A percentile compares a stretch with the other conserved stretches of the same genome.
phyloP scores from a whole-genome alignment of 176 grass and related monocot species.

The Thalia dealbata region DNA sequence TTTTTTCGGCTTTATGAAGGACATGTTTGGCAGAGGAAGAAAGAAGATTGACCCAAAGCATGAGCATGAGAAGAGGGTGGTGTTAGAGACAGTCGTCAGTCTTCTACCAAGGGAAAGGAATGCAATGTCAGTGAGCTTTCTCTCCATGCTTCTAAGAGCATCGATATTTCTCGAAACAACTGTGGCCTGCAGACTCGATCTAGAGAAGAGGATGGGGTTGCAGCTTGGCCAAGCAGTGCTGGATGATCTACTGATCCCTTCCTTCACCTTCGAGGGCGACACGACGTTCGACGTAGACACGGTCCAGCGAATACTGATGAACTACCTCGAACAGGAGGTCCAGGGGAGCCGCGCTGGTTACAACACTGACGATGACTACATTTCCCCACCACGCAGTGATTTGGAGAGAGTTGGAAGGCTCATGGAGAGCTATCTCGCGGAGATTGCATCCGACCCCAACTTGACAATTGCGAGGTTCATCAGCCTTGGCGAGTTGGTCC shows the following conservation, averaged over 20 bases:
- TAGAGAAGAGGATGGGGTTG: slow-evolving; percentile 68
- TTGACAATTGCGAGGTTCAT: slow-evolving; percentile 56
- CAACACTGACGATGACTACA: slow-evolving; percentile 54
- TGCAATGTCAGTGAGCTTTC: slow-evolving; percentile 68
- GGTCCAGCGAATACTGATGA: slow-evolving; percentile 58
- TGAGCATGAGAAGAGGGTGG: slow-evolving; percentile 81
- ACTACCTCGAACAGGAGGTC: slow-evolving; percentile 64
- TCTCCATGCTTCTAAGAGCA: slow-evolving; percentile 73
- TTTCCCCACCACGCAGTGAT: slow-evolving; percentile 36
- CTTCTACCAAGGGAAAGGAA: slow-evolving; percentile 74
- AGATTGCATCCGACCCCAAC: slow-evolving; percentile 66
- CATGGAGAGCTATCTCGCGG: slow-evolving; percentile 76
- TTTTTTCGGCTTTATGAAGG: slow-evolving; percentile 22
- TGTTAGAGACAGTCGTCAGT: slow-evolving; percentile 70
- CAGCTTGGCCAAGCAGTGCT: slow-evolving; percentile 66
- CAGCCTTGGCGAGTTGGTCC: slow-evolving; percentile 52
- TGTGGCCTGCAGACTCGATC: slow-evolving; percentile 67
- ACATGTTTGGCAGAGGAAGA: slow-evolving; percentile 47
- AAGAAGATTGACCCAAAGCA: slow-evolving; percentile 49
- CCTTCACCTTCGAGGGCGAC: slow-evolving; percentile 22
- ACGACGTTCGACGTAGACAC: slow-evolving; percentile 62
- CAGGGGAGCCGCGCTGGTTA: slow-evolving; percentile 50
- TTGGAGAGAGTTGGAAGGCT: slow-evolving; percentile 49
- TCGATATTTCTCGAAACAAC: slow-evolving; percentile 72
- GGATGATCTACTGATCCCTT: slow-evolving; percentile 79